Conservation (phyloP, 371 early-diverging fungal genomes). For the Encephalitozoon romaleae region DNA sequence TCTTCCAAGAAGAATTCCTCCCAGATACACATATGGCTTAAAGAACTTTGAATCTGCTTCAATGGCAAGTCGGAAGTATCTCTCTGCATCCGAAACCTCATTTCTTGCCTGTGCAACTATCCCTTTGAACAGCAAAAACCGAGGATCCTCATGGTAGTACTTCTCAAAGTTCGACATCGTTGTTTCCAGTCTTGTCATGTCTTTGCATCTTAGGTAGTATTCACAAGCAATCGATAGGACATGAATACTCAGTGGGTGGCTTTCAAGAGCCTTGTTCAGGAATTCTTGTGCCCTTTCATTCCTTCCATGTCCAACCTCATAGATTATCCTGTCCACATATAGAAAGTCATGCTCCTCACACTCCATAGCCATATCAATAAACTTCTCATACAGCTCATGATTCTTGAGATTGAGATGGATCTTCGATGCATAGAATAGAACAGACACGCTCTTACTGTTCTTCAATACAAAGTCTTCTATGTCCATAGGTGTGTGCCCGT, state of each 20-base stretch:
- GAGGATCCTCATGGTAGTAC: neutral
- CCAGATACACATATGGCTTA: slow-evolving; percentile 28
- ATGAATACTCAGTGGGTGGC: neutral
- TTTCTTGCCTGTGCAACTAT: neutral
- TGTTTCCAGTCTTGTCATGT: neutral
- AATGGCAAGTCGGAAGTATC: neutral
- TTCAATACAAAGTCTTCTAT: slow-evolving; percentile 8
- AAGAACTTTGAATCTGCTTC: neutral
- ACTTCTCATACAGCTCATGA: neutral
- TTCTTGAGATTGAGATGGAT: neutral
- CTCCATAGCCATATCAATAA: neutral
- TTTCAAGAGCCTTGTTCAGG: neutral
- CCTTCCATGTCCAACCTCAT: neutral
- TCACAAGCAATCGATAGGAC: slow-evolving; percentile 4
- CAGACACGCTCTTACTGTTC: neutral
- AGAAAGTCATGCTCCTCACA: neutral
- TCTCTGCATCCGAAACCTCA: neutral
- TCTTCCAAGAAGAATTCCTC: slow-evolving; percentile 10
- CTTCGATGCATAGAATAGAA: slow-evolving; percentile 6
- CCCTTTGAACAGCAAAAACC: neutral
- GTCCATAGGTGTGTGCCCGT: neutral
- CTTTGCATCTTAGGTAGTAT: slow-evolving; percentile 1
- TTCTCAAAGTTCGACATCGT: neutral
- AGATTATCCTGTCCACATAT: slow-evolving; percentile 5
- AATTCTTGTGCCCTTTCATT: neutral